phyloP scores from a whole-genome alignment of 148 eudicot genomes.

The Amaranthus hypochondriacus region DNA sequence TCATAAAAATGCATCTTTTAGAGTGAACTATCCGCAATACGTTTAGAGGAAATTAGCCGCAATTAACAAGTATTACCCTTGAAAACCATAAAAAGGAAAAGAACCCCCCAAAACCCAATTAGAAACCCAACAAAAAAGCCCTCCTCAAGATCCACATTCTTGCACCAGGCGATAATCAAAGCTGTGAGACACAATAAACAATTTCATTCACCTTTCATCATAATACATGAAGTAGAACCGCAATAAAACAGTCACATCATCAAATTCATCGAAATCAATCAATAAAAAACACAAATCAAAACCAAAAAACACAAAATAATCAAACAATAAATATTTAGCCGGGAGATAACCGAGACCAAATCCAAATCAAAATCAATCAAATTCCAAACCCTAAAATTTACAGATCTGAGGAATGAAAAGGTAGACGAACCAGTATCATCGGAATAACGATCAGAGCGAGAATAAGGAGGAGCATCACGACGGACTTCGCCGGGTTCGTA shows the following conservation, averaged over 20 bases:
- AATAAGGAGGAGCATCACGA: constrained; percentile 53
- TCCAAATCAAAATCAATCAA: not conserved
- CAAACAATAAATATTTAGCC: not conserved
- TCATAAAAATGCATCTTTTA: constrained; percentile 16
- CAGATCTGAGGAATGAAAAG: not conserved
- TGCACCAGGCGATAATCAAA: constrained; percentile 64
- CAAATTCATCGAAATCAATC: not conserved
- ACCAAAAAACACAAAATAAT: not conserved
- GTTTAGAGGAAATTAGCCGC: constrained; percentile 4
- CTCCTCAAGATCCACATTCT: constrained; percentile 80
- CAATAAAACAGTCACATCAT: constrained; percentile 9
- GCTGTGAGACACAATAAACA: constrained; percentile 79
- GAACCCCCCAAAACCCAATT: constrained; percentile 40
- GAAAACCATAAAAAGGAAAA: constrained; percentile 32
- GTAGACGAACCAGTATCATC: constrained; percentile 52
- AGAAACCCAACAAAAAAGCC: constrained; percentile 41
- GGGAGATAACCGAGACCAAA: not conserved
- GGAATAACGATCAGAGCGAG: constrained; percentile 60
- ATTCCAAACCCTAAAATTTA: not conserved
- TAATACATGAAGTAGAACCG: constrained; percentile 17
- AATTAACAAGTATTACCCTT: constrained; percentile 19
- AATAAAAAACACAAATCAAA: not conserved
- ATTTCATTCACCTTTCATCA: constrained; percentile 36
- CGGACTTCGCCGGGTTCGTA: constrained; percentile 96
- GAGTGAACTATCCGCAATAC: not conserved